Base-by-base conservation (phyloP, 1,139 yeast species). In the Nematodospora anomalae region DNA sequence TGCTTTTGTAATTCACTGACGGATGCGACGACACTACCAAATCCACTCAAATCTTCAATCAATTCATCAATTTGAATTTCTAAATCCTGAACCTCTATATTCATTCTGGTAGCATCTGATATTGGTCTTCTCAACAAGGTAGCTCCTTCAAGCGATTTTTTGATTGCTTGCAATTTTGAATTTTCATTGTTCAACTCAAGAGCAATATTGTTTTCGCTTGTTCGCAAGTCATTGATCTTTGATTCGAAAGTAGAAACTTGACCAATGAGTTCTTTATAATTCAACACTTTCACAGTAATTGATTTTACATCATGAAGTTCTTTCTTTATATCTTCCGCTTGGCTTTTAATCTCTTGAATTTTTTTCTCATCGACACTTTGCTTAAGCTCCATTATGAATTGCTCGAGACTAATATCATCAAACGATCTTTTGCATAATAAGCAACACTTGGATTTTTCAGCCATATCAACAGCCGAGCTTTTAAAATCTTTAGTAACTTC, bases 401-500 rank as follows among this genome's bases (percentile, higher is more conserved):
- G 45, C 1, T 52, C 39, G 18, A 67, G 51, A 6, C 67, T 69
- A 0, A 63, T 56, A 2, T 64, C 64, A 26, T 73, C 75, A 58
- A 85, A 84, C 15, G 68, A 61, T 35, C 94, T 62, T 27, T 76
- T 74, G 53, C 95, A 86, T 35, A 86, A 60, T 29, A 80, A 64
- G 53, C 95, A 86, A 37, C 73, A 67, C 26, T 79, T 69, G 11
- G 71, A 71, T 5, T 55, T 55, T 30, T 77, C 64, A 0, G 92
- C 89, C 35, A 79, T 60, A 30, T 76, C 75, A 12, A 83, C 57
- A 0, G 95, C 94, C 30, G 67, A 78, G 21, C 71, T 57, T 47
- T 84, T 83, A 54, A 81, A 84, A 34, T 75, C 77, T 28, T 76
- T 66, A 1, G 89, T 80, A 1, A 85, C 83, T 37, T 79, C 80